Percentiles rank a stretch among this genome's conserved stretches.
Conservation (phyloP, 202 grass and related monocot species). For the Setaria italica region DNA sequence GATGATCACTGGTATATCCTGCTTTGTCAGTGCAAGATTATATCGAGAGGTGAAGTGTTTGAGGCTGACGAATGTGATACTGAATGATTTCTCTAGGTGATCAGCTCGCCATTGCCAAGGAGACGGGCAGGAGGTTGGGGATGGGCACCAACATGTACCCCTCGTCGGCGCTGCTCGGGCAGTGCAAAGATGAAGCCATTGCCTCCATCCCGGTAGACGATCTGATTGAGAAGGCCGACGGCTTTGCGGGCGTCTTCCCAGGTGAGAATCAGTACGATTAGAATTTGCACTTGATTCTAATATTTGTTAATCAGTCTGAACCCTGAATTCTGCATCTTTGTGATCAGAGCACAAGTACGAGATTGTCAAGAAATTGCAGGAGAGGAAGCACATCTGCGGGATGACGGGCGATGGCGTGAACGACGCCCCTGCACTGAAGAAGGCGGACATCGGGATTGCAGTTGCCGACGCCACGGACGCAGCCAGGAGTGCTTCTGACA, state of each 20-base stretch:
- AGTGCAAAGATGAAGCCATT: slow-evolving; percentile 67
- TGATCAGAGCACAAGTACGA: slow-evolving; percentile 95
- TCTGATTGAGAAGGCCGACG: slow-evolving; percentile 90
- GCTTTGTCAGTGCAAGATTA: slow-evolving; percentile 9
- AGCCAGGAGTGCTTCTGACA: slow-evolving; percentile 82
- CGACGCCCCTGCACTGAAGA: slow-evolving; percentile 93
- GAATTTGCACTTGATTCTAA: not conserved
- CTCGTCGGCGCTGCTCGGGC: slow-evolving; percentile 75
- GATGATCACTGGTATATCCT: slow-evolving; percentile 84
- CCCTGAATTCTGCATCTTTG: not conserved
- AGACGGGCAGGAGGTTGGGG: slow-evolving; percentile 92
- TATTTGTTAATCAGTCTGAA: not conserved
- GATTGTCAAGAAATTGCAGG: slow-evolving; percentile 93
- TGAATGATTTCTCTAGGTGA: slow-evolving; percentile 55
- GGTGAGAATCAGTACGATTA: slow-evolving; percentile 34
- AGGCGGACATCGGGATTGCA: slow-evolving; percentile 94
- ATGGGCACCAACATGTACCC: slow-evolving; percentile 99
- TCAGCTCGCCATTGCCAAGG: slow-evolving; percentile 95
- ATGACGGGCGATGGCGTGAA: slow-evolving; percentile 99
- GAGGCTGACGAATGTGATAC: not conserved
- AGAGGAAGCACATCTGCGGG: slow-evolving; percentile 95
- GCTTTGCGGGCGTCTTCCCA: slow-evolving; percentile 91
- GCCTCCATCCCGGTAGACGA: slow-evolving; percentile 70
- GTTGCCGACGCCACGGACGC: slow-evolving; percentile 92
- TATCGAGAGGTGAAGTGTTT: not conserved